Percentiles rank a stretch among this genome's conserved stretches.
These are phyloP conservation scores for Leccinum subgranulosum DNA, from an alignment of 768 basidiomycete species.

Conservation along the genomic window DNA sequence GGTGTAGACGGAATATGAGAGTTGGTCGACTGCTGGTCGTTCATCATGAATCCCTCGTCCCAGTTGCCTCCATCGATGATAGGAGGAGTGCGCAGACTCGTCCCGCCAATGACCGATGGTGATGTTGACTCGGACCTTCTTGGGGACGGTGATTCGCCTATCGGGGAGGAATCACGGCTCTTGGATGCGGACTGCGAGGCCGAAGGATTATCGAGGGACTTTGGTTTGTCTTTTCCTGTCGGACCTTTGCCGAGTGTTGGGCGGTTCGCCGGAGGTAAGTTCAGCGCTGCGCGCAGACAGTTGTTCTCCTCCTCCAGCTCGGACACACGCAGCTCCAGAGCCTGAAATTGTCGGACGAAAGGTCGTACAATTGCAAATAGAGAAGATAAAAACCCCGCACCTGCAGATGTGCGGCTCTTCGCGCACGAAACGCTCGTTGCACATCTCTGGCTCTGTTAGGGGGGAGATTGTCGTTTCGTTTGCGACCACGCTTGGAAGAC, in stretches of 20 bases:
- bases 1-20: conserved; percentile 39
- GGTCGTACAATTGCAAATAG: conserved; percentile 40
- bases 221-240: conserved; percentile 83
- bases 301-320: conserved; percentile 85
- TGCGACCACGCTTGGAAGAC: conserved; percentile 87
- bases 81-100: conserved; percentile 36
- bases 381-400: conserved; percentile 41
- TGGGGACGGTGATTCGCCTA: conserved; percentile 46
- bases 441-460: conserved; percentile 79
- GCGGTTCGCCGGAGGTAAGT: conserved; percentile 70
- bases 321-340: conserved; percentile 74
- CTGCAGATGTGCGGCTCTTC: conserved; percentile 84
- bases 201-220: conserved; percentile 36
- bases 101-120: conserved; percentile 31
- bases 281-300: conserved; percentile 66
- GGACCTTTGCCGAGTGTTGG: conserved; percentile 78
- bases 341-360: conserved; percentile 44
- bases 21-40: conserved; percentile 37
- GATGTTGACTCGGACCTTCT: conserved; percentile 35
- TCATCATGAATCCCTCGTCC: conserved; percentile 55
- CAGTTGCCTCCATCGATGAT: conserved; percentile 51
- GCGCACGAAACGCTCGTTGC: conserved; percentile 84
- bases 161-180: conserved; percentile 66
- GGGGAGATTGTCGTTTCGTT: conserved; percentile 63
- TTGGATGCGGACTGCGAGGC: conserved; percentile 43